These are phyloP conservation scores for Saturnispora bothae DNA, from an alignment of 805 yeast genomes.

Conservation along the genomic window DNA sequence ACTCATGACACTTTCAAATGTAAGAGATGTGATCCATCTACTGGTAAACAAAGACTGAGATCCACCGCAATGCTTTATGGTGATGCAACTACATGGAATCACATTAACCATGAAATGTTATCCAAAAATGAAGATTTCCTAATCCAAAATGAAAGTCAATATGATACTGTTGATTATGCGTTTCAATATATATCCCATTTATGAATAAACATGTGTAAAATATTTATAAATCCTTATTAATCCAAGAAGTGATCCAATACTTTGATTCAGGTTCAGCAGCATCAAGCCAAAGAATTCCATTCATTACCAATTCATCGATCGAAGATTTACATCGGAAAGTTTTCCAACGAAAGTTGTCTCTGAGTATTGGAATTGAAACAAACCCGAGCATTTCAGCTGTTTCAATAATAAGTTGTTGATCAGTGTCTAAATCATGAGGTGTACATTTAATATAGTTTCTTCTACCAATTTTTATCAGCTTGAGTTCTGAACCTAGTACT, in stretches of 20 bases:
- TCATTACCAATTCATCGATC: conserved; percentile 68
- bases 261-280: conserved; percentile 30
- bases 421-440: conserved; percentile 54
- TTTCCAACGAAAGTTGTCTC: conserved; percentile 75
- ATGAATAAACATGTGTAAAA: neutral
- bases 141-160: conserved; percentile 60
- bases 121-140: conserved; percentile 63
- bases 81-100: conserved; percentile 97
- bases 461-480: conserved; percentile 46
- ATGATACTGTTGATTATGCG: conserved; percentile 68
- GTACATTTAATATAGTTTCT: conserved; percentile 49
- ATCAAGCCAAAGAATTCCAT: conserved; percentile 85
- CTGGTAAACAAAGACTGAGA: conserved; percentile 49
- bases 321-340: conserved; percentile 47
- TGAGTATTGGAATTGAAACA: conserved; percentile 50
- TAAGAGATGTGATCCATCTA: conserved; percentile 50
- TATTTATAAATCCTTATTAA: conserved; percentile 21
- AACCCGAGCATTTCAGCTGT: conserved; percentile 72
- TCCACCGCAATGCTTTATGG: conserved; percentile 91
- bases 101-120: conserved; percentile 55
- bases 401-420: conserved; percentile 62
- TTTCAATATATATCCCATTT: conserved; percentile 89
- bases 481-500: conserved; percentile 62
- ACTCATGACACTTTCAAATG: conserved; percentile 91
- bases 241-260: conserved; percentile 76